These are phyloP conservation scores for Leptodermis oblonga DNA, from an alignment of 257 asterid species.

Conservation along the genomic window DNA sequence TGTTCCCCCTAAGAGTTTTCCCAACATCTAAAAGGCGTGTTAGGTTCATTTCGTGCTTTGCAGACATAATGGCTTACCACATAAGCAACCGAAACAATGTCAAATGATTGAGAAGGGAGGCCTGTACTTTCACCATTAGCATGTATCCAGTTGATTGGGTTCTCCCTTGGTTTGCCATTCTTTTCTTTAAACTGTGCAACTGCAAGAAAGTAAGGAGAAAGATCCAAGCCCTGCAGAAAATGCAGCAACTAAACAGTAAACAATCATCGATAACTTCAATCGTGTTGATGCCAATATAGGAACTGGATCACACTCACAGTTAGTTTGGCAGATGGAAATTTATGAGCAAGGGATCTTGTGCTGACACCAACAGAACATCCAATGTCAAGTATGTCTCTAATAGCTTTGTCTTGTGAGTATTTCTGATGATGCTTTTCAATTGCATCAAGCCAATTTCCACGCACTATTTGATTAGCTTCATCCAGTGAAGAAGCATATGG, in stretches of 20 bases:
- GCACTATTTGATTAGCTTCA: conserved; percentile 77
- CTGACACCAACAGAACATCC: conserved; percentile 97
- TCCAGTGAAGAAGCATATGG: conserved; percentile 78
- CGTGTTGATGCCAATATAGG: not conserved
- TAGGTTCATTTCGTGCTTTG: too few relatives aligned
- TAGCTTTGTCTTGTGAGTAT: conserved; percentile 36
- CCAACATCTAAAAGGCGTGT: too few relatives aligned
- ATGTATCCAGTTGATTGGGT: conserved; percentile 61
- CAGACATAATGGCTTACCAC: conserved; percentile 46
- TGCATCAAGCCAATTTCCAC: conserved; percentile 90
- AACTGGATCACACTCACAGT: conserved; percentile 39
- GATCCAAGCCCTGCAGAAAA: conserved; percentile 70
- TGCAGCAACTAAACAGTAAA: not conserved
- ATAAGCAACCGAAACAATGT: conserved; percentile 80
- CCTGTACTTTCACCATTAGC: conserved; percentile 90
- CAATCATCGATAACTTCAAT: not conserved
- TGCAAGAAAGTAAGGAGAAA: conserved; percentile 85
- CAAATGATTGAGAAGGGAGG: conserved; percentile 76
- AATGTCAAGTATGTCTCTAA: conserved; percentile 66
- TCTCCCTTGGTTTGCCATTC: conserved; percentile 35
- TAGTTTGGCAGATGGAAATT: conserved; percentile 60
- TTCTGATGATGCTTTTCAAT: conserved; percentile 60
- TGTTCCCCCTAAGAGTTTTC: not conserved
- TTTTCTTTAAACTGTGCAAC: conserved; percentile 82
- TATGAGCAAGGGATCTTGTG: conserved; percentile 68